Evolutionary conservation across 164 flowering plant genomes (phyloP).

Genomic region (Vitis riparia): DNA sequence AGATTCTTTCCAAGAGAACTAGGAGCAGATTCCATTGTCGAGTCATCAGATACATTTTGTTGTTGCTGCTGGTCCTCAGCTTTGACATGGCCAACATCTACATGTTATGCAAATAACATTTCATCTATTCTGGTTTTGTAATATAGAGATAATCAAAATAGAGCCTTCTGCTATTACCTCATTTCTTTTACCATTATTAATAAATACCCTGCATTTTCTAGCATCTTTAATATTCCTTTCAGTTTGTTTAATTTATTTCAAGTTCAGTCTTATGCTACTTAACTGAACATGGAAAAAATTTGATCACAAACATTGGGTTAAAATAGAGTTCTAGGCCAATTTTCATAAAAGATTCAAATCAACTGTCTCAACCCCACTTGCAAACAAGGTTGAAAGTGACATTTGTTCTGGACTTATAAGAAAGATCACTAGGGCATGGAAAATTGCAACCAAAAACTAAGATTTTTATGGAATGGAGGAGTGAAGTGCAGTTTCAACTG

Average conservation of each 20-base stretch:
- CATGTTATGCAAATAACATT: slow-evolving; percentile 11
- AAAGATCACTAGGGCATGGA: no score
- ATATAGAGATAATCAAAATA: no score
- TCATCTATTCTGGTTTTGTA: neutral
- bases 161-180: no score
- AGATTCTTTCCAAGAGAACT: slow-evolving; percentile 47
- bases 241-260: neutral
- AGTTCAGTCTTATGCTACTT: neutral
- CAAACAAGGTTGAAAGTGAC: neutral
- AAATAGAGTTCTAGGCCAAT: neutral
- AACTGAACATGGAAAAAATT: neutral
- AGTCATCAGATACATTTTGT: slow-evolving; percentile 57
- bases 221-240: neutral
- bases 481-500: no score
- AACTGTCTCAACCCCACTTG: neutral
- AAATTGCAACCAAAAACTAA: no score
- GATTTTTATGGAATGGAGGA: no score
- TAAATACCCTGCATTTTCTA: no score
- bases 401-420: no score
- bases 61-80: slow-evolving; percentile 70
- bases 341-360: neutral
- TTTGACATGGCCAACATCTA: slow-evolving; percentile 51
- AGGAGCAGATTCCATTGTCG: slow-evolving; percentile 45
- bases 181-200: no score
- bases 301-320: neutral